A percentile compares a stretch with the other conserved stretches of the same genome.
These are phyloP conservation scores for Drosera spatulata DNA, from an alignment of 179 eudicot genomes.

Conservation along the genomic window DNA sequence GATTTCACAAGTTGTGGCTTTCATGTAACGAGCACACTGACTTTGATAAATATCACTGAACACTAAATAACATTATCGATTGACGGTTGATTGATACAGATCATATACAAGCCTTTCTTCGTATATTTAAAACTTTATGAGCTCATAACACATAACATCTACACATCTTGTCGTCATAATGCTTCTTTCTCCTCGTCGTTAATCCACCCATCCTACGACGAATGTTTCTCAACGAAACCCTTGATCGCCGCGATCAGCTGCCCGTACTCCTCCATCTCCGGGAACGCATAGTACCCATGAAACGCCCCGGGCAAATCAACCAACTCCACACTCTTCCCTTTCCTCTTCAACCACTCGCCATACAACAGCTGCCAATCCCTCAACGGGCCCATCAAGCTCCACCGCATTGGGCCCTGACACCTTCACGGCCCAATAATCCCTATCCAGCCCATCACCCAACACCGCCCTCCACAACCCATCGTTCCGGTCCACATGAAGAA, in stretches of 20 bases:
- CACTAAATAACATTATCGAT: too few relatives aligned
- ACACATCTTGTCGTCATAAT: too few relatives aligned
- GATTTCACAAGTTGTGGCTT: too few relatives aligned
- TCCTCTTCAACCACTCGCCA: conserved; percentile 43
- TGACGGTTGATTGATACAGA: too few relatives aligned
- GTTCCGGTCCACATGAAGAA: conserved; percentile 28
- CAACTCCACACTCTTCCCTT: conserved; percentile 42
- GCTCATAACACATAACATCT: too few relatives aligned
- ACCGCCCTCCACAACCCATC: conserved; percentile 71
- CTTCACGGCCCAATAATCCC: conserved; percentile 55
- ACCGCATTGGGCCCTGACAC: conserved; percentile 67
- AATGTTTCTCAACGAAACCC: conserved; percentile 24
- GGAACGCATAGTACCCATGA: conserved; percentile 66
- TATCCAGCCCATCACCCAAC: conserved; percentile 21
- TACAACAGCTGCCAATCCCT: conserved; percentile 78
- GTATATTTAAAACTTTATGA: too few relatives aligned
- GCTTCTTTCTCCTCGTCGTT: too few relatives aligned
- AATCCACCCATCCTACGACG: neutral
- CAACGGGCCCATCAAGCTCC: conserved; percentile 37
- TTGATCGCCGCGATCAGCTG: conserved; percentile 30
- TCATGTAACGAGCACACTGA: too few relatives aligned
- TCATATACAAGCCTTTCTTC: too few relatives aligned
- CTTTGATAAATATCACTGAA: too few relatives aligned
- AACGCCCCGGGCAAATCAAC: conserved; percentile 45
- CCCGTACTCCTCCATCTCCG: conserved; percentile 43